phyloP scores from a whole-genome alignment of 352 stramenopile species.

The Phytophthora boehmeriae region DNA sequence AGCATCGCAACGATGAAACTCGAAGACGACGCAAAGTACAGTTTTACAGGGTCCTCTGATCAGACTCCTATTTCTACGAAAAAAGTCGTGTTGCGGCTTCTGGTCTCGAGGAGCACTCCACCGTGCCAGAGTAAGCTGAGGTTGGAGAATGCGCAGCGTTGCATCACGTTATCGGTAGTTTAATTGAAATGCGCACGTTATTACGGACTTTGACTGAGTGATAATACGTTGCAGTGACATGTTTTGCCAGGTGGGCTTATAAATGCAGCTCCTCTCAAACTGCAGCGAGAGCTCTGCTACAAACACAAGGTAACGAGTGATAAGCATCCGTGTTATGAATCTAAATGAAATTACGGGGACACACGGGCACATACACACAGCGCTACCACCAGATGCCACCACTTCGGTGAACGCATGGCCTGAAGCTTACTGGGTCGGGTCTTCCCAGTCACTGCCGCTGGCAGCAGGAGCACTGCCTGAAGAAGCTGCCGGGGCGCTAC shows the following conservation, averaged over 20 bases:
- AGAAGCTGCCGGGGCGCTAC: neutral
- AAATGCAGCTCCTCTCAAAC: no score
- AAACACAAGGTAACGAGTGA: neutral
- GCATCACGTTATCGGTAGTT: neutral
- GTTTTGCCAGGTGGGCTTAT: no score
- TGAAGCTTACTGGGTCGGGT: conserved; percentile 18
- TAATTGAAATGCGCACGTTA: conserved; percentile 30
- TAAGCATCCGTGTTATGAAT: conserved; percentile 10
- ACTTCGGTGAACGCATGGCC: conserved; percentile 25
- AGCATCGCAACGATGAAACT: conserved; percentile 74
- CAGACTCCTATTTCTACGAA: conserved; percentile 15
- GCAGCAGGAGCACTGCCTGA: neutral
- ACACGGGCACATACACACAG: conserved; percentile 19
- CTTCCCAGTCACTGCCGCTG: neutral
- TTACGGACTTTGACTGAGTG: conserved; percentile 20
- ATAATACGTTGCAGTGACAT: conserved; percentile 4
- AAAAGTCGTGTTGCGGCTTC: conserved; percentile 11
- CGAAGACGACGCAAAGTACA: conserved; percentile 48
- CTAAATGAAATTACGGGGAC: conserved; percentile 37
- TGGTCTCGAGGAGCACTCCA: conserved; percentile 42
- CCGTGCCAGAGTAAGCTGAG: conserved; percentile 24
- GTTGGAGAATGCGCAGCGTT: neutral
- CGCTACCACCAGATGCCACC: conserved; percentile 23
- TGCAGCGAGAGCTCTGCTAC: no score
- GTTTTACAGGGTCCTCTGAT: conserved; percentile 11